phyloP scores from a whole-genome alignment of 2,329 filamentous ascomycete genomes.

The Dichotomopilus funicola region DNA sequence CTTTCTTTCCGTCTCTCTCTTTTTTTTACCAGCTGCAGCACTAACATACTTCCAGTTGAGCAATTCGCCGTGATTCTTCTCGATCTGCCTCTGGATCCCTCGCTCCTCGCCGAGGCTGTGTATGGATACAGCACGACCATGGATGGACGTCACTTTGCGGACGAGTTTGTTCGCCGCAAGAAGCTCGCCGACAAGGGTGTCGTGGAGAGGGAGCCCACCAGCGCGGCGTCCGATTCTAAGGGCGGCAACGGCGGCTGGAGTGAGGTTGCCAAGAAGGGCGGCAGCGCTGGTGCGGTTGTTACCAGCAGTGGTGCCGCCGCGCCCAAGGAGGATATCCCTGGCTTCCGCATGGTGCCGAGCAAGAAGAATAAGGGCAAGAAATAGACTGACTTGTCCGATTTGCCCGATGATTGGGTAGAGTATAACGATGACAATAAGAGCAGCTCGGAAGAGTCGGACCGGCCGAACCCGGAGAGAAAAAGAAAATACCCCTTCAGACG shows the following conservation, averaged over 20 bases:
- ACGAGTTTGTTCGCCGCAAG: conserved; percentile 89
- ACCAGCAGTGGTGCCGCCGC: conserved; percentile 22
- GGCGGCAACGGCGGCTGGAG: conserved; percentile 70
- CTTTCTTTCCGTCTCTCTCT: neutral
- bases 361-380: conserved; percentile 88
- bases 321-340: conserved; percentile 39
- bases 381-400: conserved; percentile 30
- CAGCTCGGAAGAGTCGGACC: neutral
- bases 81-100: conserved; percentile 66
- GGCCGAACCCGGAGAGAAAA: too few relatives aligned
- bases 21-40: neutral
- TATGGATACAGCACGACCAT: conserved; percentile 84
- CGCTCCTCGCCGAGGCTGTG: conserved; percentile 83
- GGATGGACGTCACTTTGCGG: conserved; percentile 86
- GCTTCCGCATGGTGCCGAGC: conserved; percentile 82
- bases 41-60: conserved; percentile 50
- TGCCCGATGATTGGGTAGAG: neutral
- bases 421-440: neutral
- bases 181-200: conserved; percentile 90
- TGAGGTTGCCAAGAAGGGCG: conserved; percentile 93
- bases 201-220: conserved; percentile 59
- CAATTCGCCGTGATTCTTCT: conserved; percentile 72
- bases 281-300: conserved; percentile 32
- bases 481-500: too few relatives aligned
- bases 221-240: conserved; percentile 34